Evolutionary conservation across 225 moss, liverwort and hornwort species (phyloP), one percentile per base, ranked within the genome.

Genomic region (Polytrichum commune): DNA sequence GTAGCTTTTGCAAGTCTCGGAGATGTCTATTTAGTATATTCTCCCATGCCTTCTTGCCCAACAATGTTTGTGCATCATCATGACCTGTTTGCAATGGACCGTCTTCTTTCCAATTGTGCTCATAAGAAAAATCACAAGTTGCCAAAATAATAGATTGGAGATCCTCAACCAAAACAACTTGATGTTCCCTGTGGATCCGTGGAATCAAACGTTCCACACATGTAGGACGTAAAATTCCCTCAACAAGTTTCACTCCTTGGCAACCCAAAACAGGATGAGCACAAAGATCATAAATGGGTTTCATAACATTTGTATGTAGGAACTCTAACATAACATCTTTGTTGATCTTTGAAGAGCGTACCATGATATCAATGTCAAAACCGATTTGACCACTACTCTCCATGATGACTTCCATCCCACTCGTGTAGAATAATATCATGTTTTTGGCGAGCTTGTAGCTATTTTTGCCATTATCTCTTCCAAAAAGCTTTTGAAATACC

Each of bases 201-300:
- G 56, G 56, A 20, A 56, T 2, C 56, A 56, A 56, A 1, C 5
- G 0, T 20, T 56, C n/a, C 5, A 56, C 56, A 56, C 56, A 56
- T 56, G 19, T 56, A 1, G 56, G n/a, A 27, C 55, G 29, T 7
- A 55, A 32, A 6, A 55, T 54, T 1, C 64, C 20, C 19, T 72
- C 64, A 19, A 25, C 64, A 54, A 64, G 20, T 20, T 28, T 64
- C 0, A 64, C 64, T 55, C 72, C 72, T 5, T 63, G 64, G 54
- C 64, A 56, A 56, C 56, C 19, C 6, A 56, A 56, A 5, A n/a
- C 0, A 5, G 3, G 56, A 56, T 56, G 56, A 18, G 5, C 56
- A 56, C 56, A 56, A 18, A 56, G 56, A 8, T 56, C n/a, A 18
- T 56, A 7, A 7, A 20, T 56, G 56, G 19, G 56, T 56, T 56